Conservation (phyloP, 2,329 filamentous ascomycete species). For the Alternaria angustiovoidea region DNA sequence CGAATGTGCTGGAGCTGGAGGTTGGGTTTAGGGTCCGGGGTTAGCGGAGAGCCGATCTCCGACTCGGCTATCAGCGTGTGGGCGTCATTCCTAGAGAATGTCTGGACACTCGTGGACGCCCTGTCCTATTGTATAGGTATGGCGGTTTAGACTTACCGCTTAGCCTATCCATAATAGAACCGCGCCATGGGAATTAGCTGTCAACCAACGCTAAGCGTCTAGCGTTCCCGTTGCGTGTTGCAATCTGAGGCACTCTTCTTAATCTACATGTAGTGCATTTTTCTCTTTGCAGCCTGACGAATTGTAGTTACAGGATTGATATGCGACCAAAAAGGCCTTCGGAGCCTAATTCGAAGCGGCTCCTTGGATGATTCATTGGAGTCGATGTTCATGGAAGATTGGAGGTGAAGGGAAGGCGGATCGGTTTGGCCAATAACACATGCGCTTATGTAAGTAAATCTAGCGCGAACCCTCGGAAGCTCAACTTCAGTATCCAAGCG, state of each 20-base stretch:
- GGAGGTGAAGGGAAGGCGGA: neutral
- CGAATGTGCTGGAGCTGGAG: neutral
- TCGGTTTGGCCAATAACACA: constrained; percentile 1
- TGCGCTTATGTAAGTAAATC: constrained; percentile 17
- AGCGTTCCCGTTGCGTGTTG: neutral
- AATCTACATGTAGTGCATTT: neutral
- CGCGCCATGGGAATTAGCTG: neutral
- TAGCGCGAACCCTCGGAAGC: constrained; percentile 23
- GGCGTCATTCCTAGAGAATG: neutral
- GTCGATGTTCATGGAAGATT: neutral
- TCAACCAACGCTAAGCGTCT: neutral
- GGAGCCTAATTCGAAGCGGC: neutral
- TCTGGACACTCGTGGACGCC: neutral
- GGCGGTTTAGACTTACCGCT: neutral
- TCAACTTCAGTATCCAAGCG: constrained; percentile 22
- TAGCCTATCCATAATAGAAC: neutral
- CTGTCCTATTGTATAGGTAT: neutral
- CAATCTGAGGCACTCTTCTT: neutral
- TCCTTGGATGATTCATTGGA: neutral
- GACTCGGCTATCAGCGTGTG: constrained; percentile 14
- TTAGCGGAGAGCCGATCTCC: constrained; percentile 21
- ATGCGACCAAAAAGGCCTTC: neutral
- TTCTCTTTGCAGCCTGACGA: neutral
- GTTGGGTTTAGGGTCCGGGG: constrained; percentile 8
- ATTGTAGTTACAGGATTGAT: neutral